A percentile compares a stretch with the other conserved stretches of the same genome.
phyloP scores from a whole-genome alignment of 2,329 filamentous ascomycete genomes.

The Gaeumannomyces sp. region DNA sequence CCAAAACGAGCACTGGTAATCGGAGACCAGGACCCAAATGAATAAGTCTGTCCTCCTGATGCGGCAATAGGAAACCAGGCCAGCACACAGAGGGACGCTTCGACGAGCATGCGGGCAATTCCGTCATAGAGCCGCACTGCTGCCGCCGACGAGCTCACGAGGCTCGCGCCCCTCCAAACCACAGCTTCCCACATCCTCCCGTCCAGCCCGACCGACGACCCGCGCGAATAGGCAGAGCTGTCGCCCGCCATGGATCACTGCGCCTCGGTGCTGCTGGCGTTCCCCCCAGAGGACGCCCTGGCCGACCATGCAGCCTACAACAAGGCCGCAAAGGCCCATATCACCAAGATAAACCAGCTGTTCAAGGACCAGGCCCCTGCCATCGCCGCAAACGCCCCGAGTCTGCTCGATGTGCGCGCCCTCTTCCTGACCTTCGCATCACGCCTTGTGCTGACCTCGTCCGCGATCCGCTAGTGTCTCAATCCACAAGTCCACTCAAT shows the following conservation, averaged over 20 bases:
- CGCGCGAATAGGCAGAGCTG: background rate
- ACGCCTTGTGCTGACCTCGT: background rate
- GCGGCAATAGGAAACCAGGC: background rate
- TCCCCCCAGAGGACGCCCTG: constrained; percentile 28
- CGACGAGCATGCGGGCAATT: background rate
- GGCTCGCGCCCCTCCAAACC: background rate
- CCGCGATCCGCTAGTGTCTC: constrained; percentile 29
- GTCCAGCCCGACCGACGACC: background rate
- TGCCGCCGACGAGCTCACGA: background rate
- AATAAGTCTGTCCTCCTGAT: background rate
- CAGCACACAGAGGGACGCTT: background rate
- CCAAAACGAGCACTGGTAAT: no score
- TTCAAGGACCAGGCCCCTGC: constrained; percentile 26
- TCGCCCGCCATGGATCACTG: constrained; percentile 29
- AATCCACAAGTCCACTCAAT: constrained; percentile 44
- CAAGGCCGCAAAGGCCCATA: constrained; percentile 30
- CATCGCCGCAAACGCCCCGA: constrained; percentile 27
- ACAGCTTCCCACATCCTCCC: background rate
- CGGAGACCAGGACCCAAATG: background rate
- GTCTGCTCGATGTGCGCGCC: constrained; percentile 35
- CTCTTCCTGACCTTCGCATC: background rate
- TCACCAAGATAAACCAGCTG: constrained; percentile 30
- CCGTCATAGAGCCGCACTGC: background rate
- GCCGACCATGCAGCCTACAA: constrained; percentile 33
- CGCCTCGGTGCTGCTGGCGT: constrained; percentile 33